phyloP scores from a whole-genome alignment of 106 monocot genomes.

The Allium sativum region DNA sequence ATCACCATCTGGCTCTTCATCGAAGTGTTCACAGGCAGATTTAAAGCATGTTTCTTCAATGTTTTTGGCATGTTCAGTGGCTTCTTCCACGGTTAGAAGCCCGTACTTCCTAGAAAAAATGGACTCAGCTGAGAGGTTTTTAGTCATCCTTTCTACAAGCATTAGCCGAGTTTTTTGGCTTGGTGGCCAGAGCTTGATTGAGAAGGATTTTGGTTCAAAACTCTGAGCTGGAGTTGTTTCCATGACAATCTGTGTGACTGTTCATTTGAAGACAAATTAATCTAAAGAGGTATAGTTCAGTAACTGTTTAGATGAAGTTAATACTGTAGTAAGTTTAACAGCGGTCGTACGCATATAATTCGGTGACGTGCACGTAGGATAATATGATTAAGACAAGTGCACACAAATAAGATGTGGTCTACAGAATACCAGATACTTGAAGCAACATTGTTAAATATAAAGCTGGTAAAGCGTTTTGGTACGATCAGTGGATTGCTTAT shows the following conservation, averaged over 20 bases:
- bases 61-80: constrained; percentile 42
- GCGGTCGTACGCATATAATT: no score
- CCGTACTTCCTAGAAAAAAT: constrained; percentile 80
- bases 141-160: constrained; percentile 74
- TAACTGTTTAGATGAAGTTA: no score
- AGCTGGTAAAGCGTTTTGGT: no score
- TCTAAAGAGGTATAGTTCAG: no score
- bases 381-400: no score
- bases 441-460: no score
- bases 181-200: constrained; percentile 94
- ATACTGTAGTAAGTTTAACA: no score
- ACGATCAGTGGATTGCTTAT: no score
- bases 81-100: constrained; percentile 64
- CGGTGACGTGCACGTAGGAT: no score
- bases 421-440: no score
- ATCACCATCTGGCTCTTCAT: constrained; percentile 83
- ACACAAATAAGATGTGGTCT: no score
- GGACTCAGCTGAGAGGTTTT: constrained; percentile 72
- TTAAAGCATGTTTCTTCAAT: constrained; percentile 71
- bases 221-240: constrained; percentile 21
- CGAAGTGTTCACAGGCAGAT: constrained; percentile 54
- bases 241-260: constrained; percentile 8
- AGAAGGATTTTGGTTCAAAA: constrained; percentile 41
- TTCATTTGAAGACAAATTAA: no score
- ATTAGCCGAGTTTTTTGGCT: constrained; percentile 60